These are phyloP conservation scores for Mortierella sp. DNA, from an alignment of 371 early-diverging fungal genomes.

Conservation along the genomic window DNA sequence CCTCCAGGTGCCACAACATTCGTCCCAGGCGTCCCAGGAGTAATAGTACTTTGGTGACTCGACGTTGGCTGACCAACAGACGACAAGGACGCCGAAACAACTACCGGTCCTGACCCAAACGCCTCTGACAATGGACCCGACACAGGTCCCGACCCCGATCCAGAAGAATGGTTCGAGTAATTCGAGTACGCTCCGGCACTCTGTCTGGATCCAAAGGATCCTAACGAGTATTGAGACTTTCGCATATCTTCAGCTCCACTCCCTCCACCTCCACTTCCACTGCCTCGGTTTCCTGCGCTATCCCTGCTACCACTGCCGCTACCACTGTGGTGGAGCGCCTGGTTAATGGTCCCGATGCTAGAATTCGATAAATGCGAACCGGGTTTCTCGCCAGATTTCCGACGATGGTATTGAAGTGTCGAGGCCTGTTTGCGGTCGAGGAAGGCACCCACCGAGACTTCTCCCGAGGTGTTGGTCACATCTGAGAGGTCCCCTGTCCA, in stretches of 20 bases:
- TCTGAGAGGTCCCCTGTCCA: conserved; percentile 57
- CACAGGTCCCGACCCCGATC: neutral
- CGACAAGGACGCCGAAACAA: conserved; percentile 26
- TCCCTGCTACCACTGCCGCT: conserved; percentile 6
- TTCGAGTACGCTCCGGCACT: conserved; percentile 38
- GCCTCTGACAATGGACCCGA: conserved; percentile 12
- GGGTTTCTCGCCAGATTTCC: conserved; percentile 29
- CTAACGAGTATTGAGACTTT: conserved; percentile 47
- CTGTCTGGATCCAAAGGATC: conserved; percentile 39
- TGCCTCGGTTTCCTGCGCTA: neutral
- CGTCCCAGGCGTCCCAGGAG: neutral
- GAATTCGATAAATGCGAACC: conserved; percentile 4
- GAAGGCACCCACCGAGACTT: conserved; percentile 54
- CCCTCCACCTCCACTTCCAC: neutral
- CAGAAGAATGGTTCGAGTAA: conserved; percentile 31
- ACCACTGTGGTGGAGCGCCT: conserved; percentile 5
- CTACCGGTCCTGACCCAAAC: conserved; percentile 30
- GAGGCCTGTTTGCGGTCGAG: conserved; percentile 36
- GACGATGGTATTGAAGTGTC: conserved; percentile 11
- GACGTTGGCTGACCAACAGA: conserved; percentile 8
- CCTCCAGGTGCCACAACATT: neutral
- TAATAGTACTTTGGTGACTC: neutral
- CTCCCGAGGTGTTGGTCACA: conserved; percentile 54
- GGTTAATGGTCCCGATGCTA: neutral
- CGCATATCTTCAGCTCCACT: conserved; percentile 15